Conservation (phyloP, 495 filamentous ascomycete genomes). For the Tuber borchii region DNA sequence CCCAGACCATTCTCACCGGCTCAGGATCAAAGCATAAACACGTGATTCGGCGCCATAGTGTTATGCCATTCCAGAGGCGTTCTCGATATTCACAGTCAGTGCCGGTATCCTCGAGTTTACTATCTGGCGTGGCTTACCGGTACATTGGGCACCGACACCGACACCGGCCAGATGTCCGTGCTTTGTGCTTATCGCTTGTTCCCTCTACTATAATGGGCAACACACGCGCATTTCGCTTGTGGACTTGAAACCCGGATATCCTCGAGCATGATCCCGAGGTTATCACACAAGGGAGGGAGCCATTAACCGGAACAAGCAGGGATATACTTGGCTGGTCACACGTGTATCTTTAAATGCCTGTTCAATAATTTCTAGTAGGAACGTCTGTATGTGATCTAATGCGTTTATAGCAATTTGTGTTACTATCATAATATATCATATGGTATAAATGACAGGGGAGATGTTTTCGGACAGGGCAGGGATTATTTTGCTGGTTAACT, state of each 20-base stretch:
- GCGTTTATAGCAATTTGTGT: background rate
- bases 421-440: background rate
- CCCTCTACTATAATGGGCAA: background rate
- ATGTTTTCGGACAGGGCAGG: too few relatives aligned
- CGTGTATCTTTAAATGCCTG: background rate
- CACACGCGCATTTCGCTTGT: background rate
- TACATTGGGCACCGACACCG: background rate
- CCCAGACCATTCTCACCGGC: background rate
- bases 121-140: background rate
- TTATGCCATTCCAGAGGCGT: background rate
- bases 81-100: background rate
- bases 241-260: slow-evolving; percentile 4
- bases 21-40: background rate
- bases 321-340: background rate
- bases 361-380: background rate
- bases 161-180: background rate
- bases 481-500: too few relatives aligned
- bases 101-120: background rate
- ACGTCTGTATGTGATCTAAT: background rate
- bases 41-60: background rate
- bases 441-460: background rate
- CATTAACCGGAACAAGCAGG: background rate
- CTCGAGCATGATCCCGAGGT: background rate
- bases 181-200: background rate
- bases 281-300: background rate